These are phyloP conservation scores for Pythium vanterpoolii DNA, from an alignment of 352 stramenopile species.

Conservation along the genomic window DNA sequence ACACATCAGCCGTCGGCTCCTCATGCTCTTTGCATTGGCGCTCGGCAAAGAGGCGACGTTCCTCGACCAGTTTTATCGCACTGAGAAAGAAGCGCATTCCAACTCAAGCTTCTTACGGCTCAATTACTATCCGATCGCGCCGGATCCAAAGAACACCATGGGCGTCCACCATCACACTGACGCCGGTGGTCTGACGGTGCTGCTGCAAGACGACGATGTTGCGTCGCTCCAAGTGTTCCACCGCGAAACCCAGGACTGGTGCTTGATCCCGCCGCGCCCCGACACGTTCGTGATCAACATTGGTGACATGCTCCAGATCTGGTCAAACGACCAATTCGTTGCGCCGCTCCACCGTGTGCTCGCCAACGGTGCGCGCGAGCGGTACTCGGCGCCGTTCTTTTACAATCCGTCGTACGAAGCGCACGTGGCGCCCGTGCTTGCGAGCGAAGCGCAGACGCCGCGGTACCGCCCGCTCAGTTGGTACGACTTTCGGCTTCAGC, in stretches of 20 bases:
- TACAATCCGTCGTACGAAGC: conserved; percentile 67
- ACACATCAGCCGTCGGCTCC: conserved; percentile 44
- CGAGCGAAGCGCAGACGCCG: conserved; percentile 26
- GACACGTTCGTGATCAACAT: conserved; percentile 63
- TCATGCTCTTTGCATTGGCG: conserved; percentile 61
- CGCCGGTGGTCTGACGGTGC: conserved; percentile 48
- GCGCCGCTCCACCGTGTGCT: conserved; percentile 53
- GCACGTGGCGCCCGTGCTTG: conserved; percentile 57
- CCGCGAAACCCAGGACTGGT: conserved; percentile 43
- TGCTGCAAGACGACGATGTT: conserved; percentile 64
- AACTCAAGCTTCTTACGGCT: conserved; percentile 90
- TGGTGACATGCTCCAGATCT: conserved; percentile 60
- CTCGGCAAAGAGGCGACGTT: conserved; percentile 48
- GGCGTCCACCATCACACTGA: conserved; percentile 66
- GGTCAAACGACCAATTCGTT: conserved; percentile 53
- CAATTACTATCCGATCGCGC: conserved; percentile 88
- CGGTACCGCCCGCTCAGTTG: conserved; percentile 84
- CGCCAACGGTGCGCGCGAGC: conserved; percentile 29
- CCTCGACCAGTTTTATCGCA: conserved; percentile 62
- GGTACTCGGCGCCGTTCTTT: conserved; percentile 63
- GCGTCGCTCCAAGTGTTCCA: conserved; percentile 56
- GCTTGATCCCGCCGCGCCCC: conserved; percentile 38
- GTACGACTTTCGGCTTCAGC: conserved; percentile 83
- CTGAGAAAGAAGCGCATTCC: conserved; percentile 18
- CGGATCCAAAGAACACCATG: conserved; percentile 44